Evolutionary conservation across 805 yeast species (phyloP), one percentile per base, ranked within the genome.

Genomic region (Wickerhamomyces rabaulensis): DNA sequence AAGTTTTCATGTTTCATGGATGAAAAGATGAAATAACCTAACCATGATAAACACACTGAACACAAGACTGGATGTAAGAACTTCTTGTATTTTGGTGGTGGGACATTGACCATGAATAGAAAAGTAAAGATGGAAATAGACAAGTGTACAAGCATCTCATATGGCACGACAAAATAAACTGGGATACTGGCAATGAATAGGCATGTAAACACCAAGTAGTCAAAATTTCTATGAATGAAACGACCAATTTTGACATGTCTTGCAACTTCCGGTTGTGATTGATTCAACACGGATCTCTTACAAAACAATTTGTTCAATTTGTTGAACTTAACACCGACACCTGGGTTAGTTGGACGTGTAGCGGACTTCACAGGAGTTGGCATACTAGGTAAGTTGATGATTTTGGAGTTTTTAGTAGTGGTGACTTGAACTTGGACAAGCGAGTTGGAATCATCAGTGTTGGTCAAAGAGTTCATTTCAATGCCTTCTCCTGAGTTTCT

Each of bases 11-110:
- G 59, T 37, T 73, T 71, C 44, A 84, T 82, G 48, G 79, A 55
- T 5, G 82, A 74, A 15, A 84, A 75, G 9, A 87, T 73, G 59
- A 76, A 83, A 54, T 80, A 81, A 12, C 80, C 70, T 23, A 87
- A 68, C 56, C 84, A 70, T n/a, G 84, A 76, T n/a, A 75, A 55
- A 1, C 77, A 80, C 6, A 88, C 84, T 51, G 82, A 78, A 26
- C 84, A 69, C 42, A 87, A 66, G 29, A 87, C 84, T 0, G 95
- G 95, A 58, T 87, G 94, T 15, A 85, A 70, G 42, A 69, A 75
- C 59, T 65, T 73, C 58, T 71, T 74, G 65, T 56, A 75, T 48
- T 56, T 69, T 21, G 67, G 78, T 55, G 80, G 82, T 35, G 73
- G 63, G 1, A 53, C 54, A 33, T 62, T 61, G 33, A 76, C 57